Base-by-base conservation (phyloP, 116 monocot genomes). In the Iris pallida region DNA sequence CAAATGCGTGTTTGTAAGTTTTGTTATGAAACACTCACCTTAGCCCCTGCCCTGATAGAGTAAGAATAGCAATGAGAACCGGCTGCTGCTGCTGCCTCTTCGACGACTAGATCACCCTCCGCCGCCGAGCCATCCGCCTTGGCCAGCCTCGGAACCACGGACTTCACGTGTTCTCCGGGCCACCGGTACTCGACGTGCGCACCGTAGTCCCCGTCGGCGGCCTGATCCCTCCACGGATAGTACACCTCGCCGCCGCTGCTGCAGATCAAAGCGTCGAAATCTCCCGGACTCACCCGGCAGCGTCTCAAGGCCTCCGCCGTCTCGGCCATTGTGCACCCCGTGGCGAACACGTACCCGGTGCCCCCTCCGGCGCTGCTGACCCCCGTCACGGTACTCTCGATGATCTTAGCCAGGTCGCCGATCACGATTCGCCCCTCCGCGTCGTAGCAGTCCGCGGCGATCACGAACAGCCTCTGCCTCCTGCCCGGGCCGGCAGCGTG, bases 251-350 rank as follows among this genome's bases (percentile, higher is more conserved):
- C 59, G 9, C 92, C 92, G 16, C 92, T 79, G 42, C 88, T 83
- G 20, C 92, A 92, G 2, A 92, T 72, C 64, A 92, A 30, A 14
- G 83, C 92, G 59, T 92, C 92, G 61, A 92, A 92, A 18, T 57
- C 56, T 4, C 10, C 41, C 9, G 64, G 69, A 0, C 75, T 56
- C n/a, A 67, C 59, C 10, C 58, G 18, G 64, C 81, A 83, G 6
- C 15, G 15, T 42, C 42, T 69, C 57, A 92, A 17, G 17, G 85
- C 81, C 12, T 85, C 88, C 0, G 56, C 49, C 3, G 78, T 71
- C 59, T 88, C 88, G 4, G 16, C 15, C 7, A 79, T 6, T 0
- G 80, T 82, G 9, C 71, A 76, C 3, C 83, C 88, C 12, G 88
- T 83, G 0, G 81, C 72, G 44, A 88, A 48, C 13, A 83, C 82